Conservation (phyloP, 2,329 filamentous ascomycete species). For the Colletotrichum tanaceti region DNA sequence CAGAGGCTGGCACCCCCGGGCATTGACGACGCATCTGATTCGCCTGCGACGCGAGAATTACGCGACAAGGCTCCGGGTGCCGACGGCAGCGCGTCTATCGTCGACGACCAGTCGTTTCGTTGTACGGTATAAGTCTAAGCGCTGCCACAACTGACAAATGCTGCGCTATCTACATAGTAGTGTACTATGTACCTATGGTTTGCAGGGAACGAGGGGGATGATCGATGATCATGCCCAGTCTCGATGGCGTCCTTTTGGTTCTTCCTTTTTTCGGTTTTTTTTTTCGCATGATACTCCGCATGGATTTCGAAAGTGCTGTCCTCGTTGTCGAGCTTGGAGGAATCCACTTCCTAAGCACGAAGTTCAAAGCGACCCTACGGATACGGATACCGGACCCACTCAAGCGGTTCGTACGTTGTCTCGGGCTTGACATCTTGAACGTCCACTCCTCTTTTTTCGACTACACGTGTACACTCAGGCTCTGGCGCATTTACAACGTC, state of each 20-base stretch:
- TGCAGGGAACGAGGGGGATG: not conserved
- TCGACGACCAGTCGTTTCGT: constrained; percentile 23
- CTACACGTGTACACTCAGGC: not conserved
- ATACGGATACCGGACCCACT: too few species aligned
- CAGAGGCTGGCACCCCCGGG: constrained; percentile 9
- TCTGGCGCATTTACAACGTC: not conserved
- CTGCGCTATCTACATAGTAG: not conserved
- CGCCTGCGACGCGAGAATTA: constrained; percentile 15
- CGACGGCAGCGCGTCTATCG: constrained; percentile 21
- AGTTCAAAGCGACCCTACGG: not conserved
- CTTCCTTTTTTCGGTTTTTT: too few species aligned
- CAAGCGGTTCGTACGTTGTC: not conserved
- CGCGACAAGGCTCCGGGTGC: constrained; percentile 5
- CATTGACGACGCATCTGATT: constrained; percentile 12
- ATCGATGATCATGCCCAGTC: constrained; percentile 3
- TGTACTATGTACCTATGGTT: too few species aligned
- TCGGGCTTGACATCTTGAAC: not conserved
- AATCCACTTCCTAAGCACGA: constrained; percentile 3
- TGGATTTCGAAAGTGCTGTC: not conserved
- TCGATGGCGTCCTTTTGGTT: not conserved
- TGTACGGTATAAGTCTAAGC: constrained; percentile 8
- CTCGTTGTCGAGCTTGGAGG: not conserved
- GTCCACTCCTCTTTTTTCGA: not conserved
- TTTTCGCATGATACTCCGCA: too few species aligned
- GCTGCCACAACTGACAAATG: constrained; percentile 3